Evolutionary conservation across 768 basidiomycete genomes (phyloP), one percentile per base, ranked within the genome.

Genomic region (Suillus subluteus): DNA sequence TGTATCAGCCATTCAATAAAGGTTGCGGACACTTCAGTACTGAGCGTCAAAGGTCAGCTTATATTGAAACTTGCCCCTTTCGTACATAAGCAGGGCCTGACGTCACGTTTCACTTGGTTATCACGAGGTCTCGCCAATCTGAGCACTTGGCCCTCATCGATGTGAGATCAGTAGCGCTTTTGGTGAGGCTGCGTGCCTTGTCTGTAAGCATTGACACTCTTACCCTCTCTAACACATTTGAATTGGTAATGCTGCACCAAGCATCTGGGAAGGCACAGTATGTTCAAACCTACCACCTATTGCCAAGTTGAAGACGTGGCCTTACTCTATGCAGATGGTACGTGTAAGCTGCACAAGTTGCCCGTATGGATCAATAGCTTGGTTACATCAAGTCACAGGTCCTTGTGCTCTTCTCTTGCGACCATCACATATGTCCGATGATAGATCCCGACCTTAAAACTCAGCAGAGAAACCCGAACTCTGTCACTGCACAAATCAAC

Each of bases 401-500:
- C 30, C 41, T n/a, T 58, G 26, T 30, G 59, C 30, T 59, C 41
- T 43, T 62, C 41, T 61, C 11, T 37, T 21, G 30, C 41, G 21
- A 69, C 41, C 46, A 71, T 58, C 55, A 44, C 18, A 52, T 62
- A 73, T 26, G 65, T 68, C 71, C 70, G 76, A 37, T 70, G 64
- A 62, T 30, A 65, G 7, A 6, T 52, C 56, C 46, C 55, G 41
- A 44, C 71, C 66, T 5, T 54, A 56, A 35, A 73, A 41, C 35
- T 68, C 70, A 3, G 38, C 18, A 30, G 75, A 67, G 38, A 71
- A 69, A 30, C 35, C 37, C 3, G 66, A 67, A 54, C 30, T 18
- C 8, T 68, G 15, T 67, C 62, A 16, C 68, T 72, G 2, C 46
- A 21, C 4, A 6, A 35, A 15, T 38, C 66, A 4, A 58, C 48